These are phyloP conservation scores for Xylariales sp. DNA, from an alignment of 2,329 filamentous ascomycete genomes.

Conservation along the genomic window DNA sequence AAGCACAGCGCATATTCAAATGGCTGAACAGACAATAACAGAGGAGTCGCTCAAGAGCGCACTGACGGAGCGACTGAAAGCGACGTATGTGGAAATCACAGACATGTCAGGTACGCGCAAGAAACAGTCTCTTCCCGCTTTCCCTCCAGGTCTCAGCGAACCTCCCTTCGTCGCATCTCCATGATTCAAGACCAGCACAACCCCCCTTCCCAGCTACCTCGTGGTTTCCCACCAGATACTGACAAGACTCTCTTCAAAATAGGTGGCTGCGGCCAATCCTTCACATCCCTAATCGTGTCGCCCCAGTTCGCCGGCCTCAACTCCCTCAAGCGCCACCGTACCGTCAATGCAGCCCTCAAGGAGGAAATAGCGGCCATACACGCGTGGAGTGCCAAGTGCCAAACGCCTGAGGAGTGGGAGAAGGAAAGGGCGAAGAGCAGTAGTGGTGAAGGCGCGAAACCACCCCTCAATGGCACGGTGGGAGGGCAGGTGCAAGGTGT, in stretches of 20 bases:
- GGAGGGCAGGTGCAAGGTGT: constrained; percentile 34
- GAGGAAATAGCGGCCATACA: constrained; percentile 87
- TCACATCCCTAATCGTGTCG: constrained; percentile 57
- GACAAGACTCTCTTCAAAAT: too few species aligned
- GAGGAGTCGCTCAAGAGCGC: constrained; percentile 65
- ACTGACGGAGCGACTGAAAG: constrained; percentile 65
- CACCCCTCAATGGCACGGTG: constrained; percentile 40
- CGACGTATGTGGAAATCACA: constrained; percentile 78
- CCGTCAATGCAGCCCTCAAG: constrained; percentile 80
- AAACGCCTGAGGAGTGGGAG: constrained; percentile 86
- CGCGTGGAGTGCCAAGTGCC: constrained; percentile 92
- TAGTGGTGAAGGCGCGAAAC: constrained; percentile 21
- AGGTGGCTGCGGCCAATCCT: constrained; percentile 60
- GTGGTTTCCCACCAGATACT: too few species aligned
- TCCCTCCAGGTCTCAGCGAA: constrained; percentile 4
- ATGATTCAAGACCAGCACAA: neutral
- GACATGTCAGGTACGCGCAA: constrained; percentile 76
- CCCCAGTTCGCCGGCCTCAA: constrained; percentile 65
- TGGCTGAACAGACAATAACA: constrained; percentile 62
- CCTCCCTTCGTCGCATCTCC: neutral
- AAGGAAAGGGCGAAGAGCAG: constrained; percentile 43
- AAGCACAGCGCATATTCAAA: too few species aligned
- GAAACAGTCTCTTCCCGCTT: constrained; percentile 4
- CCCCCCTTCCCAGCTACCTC: too few species aligned
- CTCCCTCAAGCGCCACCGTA: constrained; percentile 77